Conservation (phyloP, 2,329 filamentous ascomycete genomes). For the Dactylellina cionopaga region DNA sequence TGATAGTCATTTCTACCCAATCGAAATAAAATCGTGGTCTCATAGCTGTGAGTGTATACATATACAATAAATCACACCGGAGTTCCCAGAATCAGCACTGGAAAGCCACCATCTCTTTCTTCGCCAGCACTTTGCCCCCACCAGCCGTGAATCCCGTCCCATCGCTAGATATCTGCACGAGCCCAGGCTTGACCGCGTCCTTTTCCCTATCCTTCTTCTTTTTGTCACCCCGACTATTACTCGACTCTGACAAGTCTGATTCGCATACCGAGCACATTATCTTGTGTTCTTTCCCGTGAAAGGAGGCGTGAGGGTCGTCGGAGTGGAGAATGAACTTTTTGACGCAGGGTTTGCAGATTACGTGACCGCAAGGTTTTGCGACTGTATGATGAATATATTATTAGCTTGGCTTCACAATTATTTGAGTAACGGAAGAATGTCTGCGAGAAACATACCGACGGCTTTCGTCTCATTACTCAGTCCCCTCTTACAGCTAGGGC, state of each 20-base stretch:
- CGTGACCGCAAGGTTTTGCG: conserved; percentile 88
- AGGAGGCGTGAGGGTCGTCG: conserved; percentile 70
- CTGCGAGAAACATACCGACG: conserved; percentile 64
- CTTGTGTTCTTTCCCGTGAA: conserved; percentile 64
- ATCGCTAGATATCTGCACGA: conserved; percentile 83
- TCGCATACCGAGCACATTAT: conserved; percentile 89
- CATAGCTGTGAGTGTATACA: too few relatives aligned
- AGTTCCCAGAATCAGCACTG: conserved; percentile 75
- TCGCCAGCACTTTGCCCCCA: conserved; percentile 79
- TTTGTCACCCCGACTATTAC: conserved; percentile 58
- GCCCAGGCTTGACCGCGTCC: conserved; percentile 72
- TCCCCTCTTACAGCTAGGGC: conserved; percentile 85
- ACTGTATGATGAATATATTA: conserved; percentile 61
- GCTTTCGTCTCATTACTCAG: conserved; percentile 85
- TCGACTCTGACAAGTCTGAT: conserved; percentile 71
- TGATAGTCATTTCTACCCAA: too few relatives aligned
- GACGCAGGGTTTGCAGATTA: conserved; percentile 85
- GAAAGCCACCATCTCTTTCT: conserved; percentile 81
- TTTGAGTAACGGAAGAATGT: not conserved
- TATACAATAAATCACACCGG: too few relatives aligned
- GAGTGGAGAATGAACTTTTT: conserved; percentile 79
- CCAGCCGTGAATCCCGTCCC: conserved; percentile 92
- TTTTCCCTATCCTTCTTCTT: conserved; percentile 63
- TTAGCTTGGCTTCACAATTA: not conserved
- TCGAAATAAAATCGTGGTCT: too few relatives aligned